phyloP scores from a whole-genome alignment of 2,329 filamentous ascomycete species.

The Aureobasidium subglaciale region DNA sequence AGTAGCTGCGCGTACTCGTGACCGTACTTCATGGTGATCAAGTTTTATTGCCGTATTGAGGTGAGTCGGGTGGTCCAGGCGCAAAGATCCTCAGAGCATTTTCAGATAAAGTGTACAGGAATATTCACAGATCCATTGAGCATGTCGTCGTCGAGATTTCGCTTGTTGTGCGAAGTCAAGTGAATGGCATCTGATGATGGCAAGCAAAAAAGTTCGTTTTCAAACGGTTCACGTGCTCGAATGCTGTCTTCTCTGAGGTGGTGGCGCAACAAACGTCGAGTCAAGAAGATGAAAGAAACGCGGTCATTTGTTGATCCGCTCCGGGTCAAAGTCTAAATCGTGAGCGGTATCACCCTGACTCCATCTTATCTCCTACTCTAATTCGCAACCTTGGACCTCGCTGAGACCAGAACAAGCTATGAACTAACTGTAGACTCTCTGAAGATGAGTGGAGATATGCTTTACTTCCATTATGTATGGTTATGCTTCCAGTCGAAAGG shows the following conservation, averaged over 20 bases:
- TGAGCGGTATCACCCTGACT: background rate
- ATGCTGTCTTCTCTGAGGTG: background rate
- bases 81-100: constrained; percentile 8
- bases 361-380: background rate
- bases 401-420: too few species aligned
- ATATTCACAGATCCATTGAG: too few species aligned
- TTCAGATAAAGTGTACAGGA: background rate
- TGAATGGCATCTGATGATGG: background rate
- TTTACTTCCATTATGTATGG: too few species aligned
- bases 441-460: too few species aligned
- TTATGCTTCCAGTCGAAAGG: too few species aligned
- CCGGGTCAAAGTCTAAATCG: background rate
- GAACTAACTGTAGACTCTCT: too few species aligned
- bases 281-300: constrained; percentile 11
- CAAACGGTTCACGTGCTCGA: constrained; percentile 7
- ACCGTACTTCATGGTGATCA: constrained; percentile 69
- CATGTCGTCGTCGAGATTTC: background rate
- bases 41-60: background rate
- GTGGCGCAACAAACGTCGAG: constrained; percentile 3
- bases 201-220: background rate
- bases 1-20: constrained; percentile 68
- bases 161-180: background rate
- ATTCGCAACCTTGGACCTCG: too few species aligned
- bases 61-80: background rate
- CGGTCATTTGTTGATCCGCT: constrained; percentile 1